These are phyloP conservation scores for Lotus japonicus DNA, from an alignment of 306 rosid species.

Conservation along the genomic window DNA sequence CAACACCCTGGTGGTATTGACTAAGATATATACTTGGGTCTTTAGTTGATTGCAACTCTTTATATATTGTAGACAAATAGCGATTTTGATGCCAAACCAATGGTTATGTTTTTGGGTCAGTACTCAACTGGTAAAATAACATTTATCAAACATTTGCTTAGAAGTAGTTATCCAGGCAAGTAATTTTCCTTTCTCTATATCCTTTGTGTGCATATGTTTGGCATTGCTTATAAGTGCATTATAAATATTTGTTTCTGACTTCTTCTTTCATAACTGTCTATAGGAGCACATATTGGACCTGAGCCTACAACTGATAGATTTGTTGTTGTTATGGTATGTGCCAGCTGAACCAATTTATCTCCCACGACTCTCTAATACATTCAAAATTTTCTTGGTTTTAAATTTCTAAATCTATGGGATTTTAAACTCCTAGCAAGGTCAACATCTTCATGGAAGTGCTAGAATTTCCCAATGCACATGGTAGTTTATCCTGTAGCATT, in stretches of 20 bases:
- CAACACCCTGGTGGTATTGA: too few species aligned
- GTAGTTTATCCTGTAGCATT: neutral
- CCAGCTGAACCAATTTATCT: neutral
- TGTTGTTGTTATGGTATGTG: constrained; percentile 89
- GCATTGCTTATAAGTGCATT: neutral
- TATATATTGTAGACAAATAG: constrained; percentile 57
- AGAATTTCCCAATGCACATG: neutral
- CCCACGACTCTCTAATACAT: neutral
- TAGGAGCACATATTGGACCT: constrained; percentile 97
- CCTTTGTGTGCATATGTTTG: neutral
- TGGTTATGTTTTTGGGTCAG: constrained; percentile 99
- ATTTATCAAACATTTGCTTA: constrained; percentile 83
- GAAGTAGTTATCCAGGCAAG: constrained; percentile 80
- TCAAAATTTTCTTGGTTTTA: constrained; percentile 8
- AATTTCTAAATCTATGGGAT: neutral
- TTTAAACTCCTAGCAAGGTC: neutral
- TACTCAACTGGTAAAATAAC: constrained; percentile 96
- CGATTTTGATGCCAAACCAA: constrained; percentile 93
- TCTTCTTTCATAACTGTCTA: constrained; percentile 13
- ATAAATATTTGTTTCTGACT: neutral
- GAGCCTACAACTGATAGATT: constrained; percentile 97
- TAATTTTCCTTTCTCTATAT: constrained; percentile 14
- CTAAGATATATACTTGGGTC: neutral
- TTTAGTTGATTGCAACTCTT: constrained; percentile 12
- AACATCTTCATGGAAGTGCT: neutral